Percentiles rank a stretch among this genome's conserved stretches.
Evolutionary conservation across 1,284 basidiomycete species (phyloP).

Genomic region (Sanghuangporus sanghuang): DNA sequence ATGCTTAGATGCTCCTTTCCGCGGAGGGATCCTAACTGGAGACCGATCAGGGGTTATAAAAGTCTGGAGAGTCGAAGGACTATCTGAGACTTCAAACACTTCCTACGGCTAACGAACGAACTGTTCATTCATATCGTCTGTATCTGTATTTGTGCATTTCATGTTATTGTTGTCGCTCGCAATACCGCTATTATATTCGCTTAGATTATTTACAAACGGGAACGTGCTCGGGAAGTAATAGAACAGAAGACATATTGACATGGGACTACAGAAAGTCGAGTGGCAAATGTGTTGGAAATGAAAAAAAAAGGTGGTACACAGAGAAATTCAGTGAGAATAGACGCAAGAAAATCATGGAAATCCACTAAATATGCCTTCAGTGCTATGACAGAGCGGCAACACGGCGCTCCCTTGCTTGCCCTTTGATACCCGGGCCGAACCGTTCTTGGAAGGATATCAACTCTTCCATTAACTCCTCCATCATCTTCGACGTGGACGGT

Average conservation of each 20-base stretch:
- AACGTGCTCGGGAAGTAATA: not conserved
- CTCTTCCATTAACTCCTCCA: slow-evolving; percentile 87
- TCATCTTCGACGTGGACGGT: slow-evolving; percentile 63
- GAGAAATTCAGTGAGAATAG: not conserved
- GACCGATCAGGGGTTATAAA: slow-evolving; percentile 80
- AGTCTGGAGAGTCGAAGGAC: slow-evolving; percentile 69
- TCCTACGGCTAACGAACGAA: not conserved
- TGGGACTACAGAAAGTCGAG: not conserved
- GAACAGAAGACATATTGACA: not conserved
- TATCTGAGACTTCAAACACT: slow-evolving; percentile 27
- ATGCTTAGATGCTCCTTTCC: slow-evolving; percentile 83
- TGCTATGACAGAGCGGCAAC: slow-evolving; percentile 6
- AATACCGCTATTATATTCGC: not conserved
- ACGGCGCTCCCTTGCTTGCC: slow-evolving; percentile 47
- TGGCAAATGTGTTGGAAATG: not conserved
- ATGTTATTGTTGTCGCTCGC: not conserved
- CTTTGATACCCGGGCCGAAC: slow-evolving; percentile 61
- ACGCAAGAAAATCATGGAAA: not conserved
- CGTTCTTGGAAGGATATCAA: slow-evolving; percentile 83
- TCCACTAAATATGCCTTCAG: not conserved
- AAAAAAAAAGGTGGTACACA: not conserved
- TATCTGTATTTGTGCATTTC: not conserved
- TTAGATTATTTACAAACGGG: not conserved
- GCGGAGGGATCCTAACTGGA: slow-evolving; percentile 81
- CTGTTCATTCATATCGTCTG: not conserved